Evolutionary conservation across 768 basidiomycete genomes (phyloP).

Genomic region (Trametes cinnabarina): DNA sequence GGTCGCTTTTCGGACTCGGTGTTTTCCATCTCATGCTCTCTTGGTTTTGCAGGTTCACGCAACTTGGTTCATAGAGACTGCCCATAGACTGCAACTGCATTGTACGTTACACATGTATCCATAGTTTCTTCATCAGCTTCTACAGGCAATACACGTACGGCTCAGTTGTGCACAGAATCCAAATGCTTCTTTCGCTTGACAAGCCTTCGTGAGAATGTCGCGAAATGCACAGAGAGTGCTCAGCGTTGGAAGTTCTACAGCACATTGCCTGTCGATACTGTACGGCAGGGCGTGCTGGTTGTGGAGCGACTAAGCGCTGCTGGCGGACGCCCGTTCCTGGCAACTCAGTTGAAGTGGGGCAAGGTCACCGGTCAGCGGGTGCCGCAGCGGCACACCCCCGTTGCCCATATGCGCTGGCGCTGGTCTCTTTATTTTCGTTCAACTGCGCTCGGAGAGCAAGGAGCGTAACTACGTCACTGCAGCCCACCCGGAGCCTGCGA

Average conservation of each 20-base stretch:
- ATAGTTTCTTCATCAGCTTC: background rate
- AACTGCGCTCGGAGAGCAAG: background rate
- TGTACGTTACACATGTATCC: constrained; percentile 1
- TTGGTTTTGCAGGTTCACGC: background rate
- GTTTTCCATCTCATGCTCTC: background rate
- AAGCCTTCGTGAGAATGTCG: too few species aligned
- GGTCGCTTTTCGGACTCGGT: background rate
- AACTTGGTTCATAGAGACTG: background rate
- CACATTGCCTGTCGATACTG: too few species aligned
- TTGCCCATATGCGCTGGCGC: too few species aligned
- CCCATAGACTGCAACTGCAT: background rate
- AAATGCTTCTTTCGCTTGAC: too few species aligned
- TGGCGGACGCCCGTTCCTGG: too few species aligned
- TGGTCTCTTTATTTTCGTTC: background rate
- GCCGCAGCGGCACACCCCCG: background rate
- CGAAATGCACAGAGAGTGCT: too few species aligned
- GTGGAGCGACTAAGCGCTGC: too few species aligned
- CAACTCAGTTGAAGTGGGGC: background rate
- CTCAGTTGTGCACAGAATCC: background rate
- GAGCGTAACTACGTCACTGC: background rate
- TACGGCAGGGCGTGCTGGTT: too few species aligned
- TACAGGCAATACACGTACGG: too few species aligned
- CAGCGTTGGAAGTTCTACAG: too few species aligned
- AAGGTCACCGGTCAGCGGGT: background rate
- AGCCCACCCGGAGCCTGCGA: background rate